These are phyloP conservation scores for Penicillium waksmanii DNA, from an alignment of 495 filamentous ascomycete genomes.

Conservation along the genomic window DNA sequence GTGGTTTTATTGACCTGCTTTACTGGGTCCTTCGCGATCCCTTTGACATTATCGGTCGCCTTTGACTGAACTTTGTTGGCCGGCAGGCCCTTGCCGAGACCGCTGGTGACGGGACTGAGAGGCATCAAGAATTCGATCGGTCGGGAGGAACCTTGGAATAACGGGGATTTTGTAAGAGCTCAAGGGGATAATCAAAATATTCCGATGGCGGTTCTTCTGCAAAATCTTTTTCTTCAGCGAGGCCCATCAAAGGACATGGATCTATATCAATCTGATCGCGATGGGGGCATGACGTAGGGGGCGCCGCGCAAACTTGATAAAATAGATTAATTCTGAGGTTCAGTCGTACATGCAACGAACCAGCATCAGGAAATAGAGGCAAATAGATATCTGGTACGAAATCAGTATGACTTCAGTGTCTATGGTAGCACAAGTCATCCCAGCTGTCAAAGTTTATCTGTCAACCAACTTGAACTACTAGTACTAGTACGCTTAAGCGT, in stretches of 20 bases:
- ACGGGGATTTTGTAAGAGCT: too few species aligned
- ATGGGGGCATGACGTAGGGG: conserved; percentile 26
- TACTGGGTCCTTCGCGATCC: conserved; percentile 21
- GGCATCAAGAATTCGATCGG: conserved; percentile 25
- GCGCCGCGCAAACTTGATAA: conserved; percentile 25
- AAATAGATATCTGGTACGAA: background rate
- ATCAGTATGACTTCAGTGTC: conserved; percentile 5
- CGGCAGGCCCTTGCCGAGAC: conserved; percentile 27
- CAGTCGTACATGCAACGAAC: conserved; percentile 4
- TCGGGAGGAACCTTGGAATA: background rate
- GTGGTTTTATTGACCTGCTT: conserved; percentile 26
- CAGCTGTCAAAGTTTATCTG: background rate
- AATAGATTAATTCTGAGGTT: conserved; percentile 24
- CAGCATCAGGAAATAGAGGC: conserved; percentile 8
- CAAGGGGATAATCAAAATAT: too few species aligned
- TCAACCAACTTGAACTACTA: background rate
- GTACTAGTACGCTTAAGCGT: background rate
- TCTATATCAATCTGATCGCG: conserved; percentile 21
- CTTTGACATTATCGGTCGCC: conserved; percentile 24
- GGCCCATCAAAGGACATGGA: background rate
- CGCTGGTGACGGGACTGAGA: conserved; percentile 32
- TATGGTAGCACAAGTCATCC: background rate
- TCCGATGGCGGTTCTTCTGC: background rate
- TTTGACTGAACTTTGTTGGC: conserved; percentile 19
- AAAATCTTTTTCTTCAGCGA: background rate